Evolutionary conservation across 2,329 filamentous ascomycete species (phyloP), one percentile per base, ranked within the genome.

Genomic region (Thielaviopsis populi): DNA sequence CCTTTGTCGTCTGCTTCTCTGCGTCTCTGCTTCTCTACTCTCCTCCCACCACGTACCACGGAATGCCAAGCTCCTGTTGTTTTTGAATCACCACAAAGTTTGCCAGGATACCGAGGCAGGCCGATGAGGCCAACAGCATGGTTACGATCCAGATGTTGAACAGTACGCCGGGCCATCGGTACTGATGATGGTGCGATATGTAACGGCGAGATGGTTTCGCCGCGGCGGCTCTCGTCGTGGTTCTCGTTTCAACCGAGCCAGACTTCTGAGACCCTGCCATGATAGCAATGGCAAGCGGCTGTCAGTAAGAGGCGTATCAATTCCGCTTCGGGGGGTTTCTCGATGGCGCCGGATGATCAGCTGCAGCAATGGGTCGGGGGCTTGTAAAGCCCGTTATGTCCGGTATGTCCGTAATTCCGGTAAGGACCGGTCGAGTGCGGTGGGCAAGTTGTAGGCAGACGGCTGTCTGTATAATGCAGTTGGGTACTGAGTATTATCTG

Each of bases 151-250:
- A 86, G 61, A 86, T 73, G 70, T 86, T 86, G 65, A 87, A 77
- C 72, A 85, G 81, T 63, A 83, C 72, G n/a, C 82, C 81, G 19
- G 84, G 84, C 84, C 84, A 87, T 74, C 83, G 83, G 76, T 87
- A 87, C 50, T 79, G 79, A 70, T 81, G 80, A 3, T 83, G 72
- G 68, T 76, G 74, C 60, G 71, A 77, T 66, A 75, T 70, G 46
- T 75, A 68, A 3, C 61, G 64, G 6, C 59, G 62, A 27, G 46
- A 22, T 8, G 62, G 64, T 22, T 15, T 30, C 13, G 53, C 10
- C 48, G 37, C 24, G 30, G 53, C 10, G 41, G 53, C 58, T 56
- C 50, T 8, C 27, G 48, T 43, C 1, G 48, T 54, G 2, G 53
- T n/a, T 19, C 24, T 19, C 19, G 53, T 56, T 22, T 56, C 37